phyloP scores from a whole-genome alignment of 306 rosid genomes.

The Vigna unguiculata region DNA sequence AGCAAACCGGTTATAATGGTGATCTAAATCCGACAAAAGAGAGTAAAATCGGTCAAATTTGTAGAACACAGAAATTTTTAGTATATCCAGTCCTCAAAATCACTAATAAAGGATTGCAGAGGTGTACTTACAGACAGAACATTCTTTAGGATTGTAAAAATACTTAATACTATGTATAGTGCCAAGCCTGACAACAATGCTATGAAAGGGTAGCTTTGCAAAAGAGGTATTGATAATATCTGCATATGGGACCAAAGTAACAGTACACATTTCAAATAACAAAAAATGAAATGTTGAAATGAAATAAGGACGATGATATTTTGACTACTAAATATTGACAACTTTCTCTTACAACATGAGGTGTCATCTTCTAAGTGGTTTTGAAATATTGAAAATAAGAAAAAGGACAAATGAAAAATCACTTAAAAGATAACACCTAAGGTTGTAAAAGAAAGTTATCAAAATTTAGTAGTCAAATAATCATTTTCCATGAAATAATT shows the following conservation, averaged over 20 bases:
- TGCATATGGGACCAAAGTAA: conserved; percentile 34
- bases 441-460: no score
- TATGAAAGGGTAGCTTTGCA: conserved; percentile 57
- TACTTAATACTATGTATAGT: conserved; percentile 39
- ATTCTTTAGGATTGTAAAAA: conserved; percentile 46
- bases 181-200: conserved; percentile 53
- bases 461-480: no score
- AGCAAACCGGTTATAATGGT: conserved; percentile 45
- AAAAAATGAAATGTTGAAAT: conserved; percentile 15
- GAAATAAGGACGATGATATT: no score
- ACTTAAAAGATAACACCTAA: no score
- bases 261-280: conserved; percentile 4
- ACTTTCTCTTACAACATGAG: no score
- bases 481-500: no score
- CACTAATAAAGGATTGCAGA: background rate
- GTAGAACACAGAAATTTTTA: background rate
- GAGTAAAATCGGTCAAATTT: conserved; percentile 1
- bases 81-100: background rate
- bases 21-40: conserved; percentile 33
- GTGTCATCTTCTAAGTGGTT: no score
- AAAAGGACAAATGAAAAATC: no score
- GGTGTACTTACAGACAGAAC: conserved; percentile 43
- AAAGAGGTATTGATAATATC: conserved; percentile 47
- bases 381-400: no score
- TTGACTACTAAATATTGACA: no score